phyloP scores from a whole-genome alignment of 768 basidiomycete genomes.

The Hygrocybe punicea region DNA sequence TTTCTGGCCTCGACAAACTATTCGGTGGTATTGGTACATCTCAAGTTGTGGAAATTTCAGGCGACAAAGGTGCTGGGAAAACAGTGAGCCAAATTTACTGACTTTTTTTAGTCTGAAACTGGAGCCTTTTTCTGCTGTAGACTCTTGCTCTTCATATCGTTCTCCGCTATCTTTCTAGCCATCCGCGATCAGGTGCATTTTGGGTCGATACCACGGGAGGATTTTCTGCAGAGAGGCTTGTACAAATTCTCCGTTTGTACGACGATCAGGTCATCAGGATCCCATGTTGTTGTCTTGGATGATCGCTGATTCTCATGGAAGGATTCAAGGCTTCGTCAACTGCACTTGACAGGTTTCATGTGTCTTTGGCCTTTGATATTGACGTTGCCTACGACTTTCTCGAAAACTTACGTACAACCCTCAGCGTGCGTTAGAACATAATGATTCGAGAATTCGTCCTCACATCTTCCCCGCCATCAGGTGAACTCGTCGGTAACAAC shows the following conservation, averaged over 20 bases:
- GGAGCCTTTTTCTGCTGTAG: slow-evolving; percentile 39
- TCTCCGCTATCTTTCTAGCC: slow-evolving; percentile 47
- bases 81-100: slow-evolving; percentile 45
- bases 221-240: slow-evolving; percentile 53
- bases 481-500: slow-evolving; percentile 9
- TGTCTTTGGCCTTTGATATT: slow-evolving; percentile 57
- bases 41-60: slow-evolving; percentile 66
- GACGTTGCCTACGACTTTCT: slow-evolving; percentile 52
- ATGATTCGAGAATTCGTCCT: neutral
- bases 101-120: neutral
- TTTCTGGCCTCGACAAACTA: slow-evolving; percentile 50
- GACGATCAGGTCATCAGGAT: slow-evolving; percentile 23
- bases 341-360: slow-evolving; percentile 54
- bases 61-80: slow-evolving; percentile 63
- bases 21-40: slow-evolving; percentile 49
- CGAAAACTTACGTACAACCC: slow-evolving; percentile 37
- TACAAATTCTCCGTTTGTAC: slow-evolving; percentile 33
- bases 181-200: slow-evolving; percentile 39
- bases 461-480: slow-evolving; percentile 11
- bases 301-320: slow-evolving; percentile 4
- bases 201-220: slow-evolving; percentile 77
- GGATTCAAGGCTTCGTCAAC: slow-evolving; percentile 22
- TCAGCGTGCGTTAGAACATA: slow-evolving; percentile 26
- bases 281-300: slow-evolving; percentile 5
- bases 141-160: slow-evolving; percentile 57